Evolutionary conservation across 345 rosid genomes (phyloP).

Genomic region (Aquilaria yunnanensis): DNA sequence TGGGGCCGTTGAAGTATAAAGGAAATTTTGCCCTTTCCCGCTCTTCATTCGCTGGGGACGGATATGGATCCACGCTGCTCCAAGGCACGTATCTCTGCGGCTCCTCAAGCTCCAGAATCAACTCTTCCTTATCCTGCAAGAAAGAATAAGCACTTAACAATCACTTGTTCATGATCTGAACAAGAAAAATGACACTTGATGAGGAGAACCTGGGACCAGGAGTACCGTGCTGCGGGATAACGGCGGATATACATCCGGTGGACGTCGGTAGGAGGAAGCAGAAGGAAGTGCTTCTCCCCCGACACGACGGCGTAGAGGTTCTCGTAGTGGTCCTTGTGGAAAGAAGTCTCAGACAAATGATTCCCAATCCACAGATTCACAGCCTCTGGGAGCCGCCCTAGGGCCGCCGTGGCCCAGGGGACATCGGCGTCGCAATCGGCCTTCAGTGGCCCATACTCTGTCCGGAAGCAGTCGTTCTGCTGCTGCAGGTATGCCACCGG

Average conservation of each 20-base stretch:
- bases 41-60: conserved; percentile 36
- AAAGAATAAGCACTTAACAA: not conserved
- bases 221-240: conserved; percentile 68
- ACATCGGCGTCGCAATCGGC: conserved; percentile 61
- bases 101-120: conserved; percentile 57
- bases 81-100: conserved; percentile 65
- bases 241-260: conserved; percentile 65
- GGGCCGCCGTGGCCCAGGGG: conserved; percentile 74
- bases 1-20: conserved; percentile 65
- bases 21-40: conserved; percentile 54
- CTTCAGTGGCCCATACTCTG: conserved; percentile 49
- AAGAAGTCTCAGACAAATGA: conserved; percentile 60
- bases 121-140: conserved; percentile 41
- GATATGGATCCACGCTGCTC: conserved; percentile 79
- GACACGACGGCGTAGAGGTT: conserved; percentile 80
- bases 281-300: conserved; percentile 74
- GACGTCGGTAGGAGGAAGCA: conserved; percentile 81
- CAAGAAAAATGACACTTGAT: too few species aligned
- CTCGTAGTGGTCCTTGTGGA: conserved; percentile 93
- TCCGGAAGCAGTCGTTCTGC: conserved; percentile 76
- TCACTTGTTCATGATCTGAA: not conserved
- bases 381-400: conserved; percentile 75
- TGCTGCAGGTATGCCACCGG: conserved; percentile 70
- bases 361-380: conserved; percentile 95
- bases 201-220: conserved; percentile 27